phyloP scores from a whole-genome alignment of 257 asterid species.

The Primulina eburnea region DNA sequence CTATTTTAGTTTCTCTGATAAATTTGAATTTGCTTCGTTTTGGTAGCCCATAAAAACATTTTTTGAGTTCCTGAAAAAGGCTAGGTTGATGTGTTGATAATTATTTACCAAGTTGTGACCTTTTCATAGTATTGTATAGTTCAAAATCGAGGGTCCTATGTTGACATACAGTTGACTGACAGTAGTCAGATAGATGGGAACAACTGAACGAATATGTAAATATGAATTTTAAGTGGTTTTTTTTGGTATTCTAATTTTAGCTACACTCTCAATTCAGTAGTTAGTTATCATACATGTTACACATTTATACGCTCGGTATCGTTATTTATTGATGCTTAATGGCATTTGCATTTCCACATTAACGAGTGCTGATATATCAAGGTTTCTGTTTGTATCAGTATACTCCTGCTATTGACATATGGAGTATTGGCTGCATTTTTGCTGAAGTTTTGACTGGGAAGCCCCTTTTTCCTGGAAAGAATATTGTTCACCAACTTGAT shows the following conservation, averaged over 20 bases:
- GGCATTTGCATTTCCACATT: constrained; percentile 5
- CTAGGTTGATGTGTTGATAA: constrained; percentile 9
- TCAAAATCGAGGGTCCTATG: not conserved
- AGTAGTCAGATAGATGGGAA: constrained; percentile 1
- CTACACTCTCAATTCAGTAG: not conserved
- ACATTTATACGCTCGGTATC: not conserved
- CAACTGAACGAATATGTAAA: constrained; percentile 1
- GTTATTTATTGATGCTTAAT: not conserved
- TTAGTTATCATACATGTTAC: constrained; percentile 17
- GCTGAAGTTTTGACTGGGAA: constrained; percentile 89
- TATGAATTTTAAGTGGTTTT: not conserved
- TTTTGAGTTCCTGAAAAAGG: constrained; percentile 8
- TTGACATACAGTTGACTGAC: not conserved
- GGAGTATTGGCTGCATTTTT: constrained; percentile 95
- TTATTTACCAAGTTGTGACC: not conserved
- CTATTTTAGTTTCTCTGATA: not conserved
- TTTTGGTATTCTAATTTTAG: constrained; percentile 1
- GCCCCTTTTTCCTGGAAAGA: constrained; percentile 89
- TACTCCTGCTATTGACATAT: constrained; percentile 91
- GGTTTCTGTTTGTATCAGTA: constrained; percentile 43
- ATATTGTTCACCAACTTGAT: constrained; percentile 89
- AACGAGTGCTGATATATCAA: constrained; percentile 13
- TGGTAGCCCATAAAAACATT: not conserved
- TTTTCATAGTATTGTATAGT: not conserved
- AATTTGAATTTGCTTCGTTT: not conserved